Conservation (phyloP, 352 stramenopile genomes). For the Phytopythium aichiense region DNA sequence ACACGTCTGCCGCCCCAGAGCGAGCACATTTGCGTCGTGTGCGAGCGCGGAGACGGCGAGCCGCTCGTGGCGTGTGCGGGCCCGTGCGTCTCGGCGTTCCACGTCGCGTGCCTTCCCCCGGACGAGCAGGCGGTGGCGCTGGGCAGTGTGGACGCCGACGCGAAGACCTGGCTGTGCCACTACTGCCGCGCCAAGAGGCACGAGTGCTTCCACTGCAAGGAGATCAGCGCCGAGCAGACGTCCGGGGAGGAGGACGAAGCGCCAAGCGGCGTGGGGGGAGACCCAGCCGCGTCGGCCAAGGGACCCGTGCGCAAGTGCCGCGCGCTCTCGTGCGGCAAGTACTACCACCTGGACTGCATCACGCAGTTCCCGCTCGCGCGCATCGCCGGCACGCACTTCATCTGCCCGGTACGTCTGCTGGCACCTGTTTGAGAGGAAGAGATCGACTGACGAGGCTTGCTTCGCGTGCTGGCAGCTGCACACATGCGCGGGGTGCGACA, state of each 20-base stretch:
- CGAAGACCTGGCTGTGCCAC: conserved; percentile 49
- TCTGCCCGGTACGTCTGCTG: conserved; percentile 49
- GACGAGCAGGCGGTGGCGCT: conserved; percentile 8
- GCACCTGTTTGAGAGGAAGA: background rate
- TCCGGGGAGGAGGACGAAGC: conserved; percentile 9
- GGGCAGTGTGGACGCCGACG: background rate
- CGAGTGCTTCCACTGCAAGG: conserved; percentile 82
- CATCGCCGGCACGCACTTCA: conserved; percentile 73
- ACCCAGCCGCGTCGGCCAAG: conserved; percentile 4
- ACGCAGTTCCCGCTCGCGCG: conserved; percentile 70
- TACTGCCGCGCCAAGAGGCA: conserved; percentile 50
- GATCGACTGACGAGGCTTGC: background rate
- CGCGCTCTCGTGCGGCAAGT: conserved; percentile 80
- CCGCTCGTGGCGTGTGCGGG: conserved; percentile 49
- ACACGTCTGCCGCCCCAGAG: conserved; percentile 13
- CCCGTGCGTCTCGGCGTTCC: conserved; percentile 73
- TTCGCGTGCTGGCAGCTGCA: conserved; percentile 32
- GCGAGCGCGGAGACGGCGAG: conserved; percentile 50
- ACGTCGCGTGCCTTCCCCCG: conserved; percentile 38
- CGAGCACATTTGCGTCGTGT: conserved; percentile 67
- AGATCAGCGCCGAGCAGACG: conserved; percentile 25
- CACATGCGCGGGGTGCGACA: conserved; percentile 71
- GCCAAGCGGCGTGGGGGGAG: background rate
- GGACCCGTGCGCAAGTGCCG: conserved; percentile 67
- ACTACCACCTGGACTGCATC: conserved; percentile 81